These are phyloP conservation scores for Domatiomyces globalis DNA, from an alignment of 2,329 filamentous ascomycete species.

Conservation along the genomic window DNA sequence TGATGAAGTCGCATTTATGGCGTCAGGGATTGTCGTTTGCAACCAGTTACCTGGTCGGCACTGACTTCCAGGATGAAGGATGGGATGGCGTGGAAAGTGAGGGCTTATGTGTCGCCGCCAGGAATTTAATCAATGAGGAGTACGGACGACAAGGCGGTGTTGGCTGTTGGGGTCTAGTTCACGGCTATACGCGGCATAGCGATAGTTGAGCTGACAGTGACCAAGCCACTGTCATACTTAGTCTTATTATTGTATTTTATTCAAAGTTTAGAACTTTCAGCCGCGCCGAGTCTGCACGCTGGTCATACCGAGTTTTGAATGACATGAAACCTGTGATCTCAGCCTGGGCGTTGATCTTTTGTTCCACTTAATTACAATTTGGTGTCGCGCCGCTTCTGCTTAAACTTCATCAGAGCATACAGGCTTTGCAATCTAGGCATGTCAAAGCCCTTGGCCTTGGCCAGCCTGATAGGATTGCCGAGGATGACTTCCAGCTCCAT, in stretches of 20 bases:
- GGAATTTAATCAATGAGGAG: conserved; percentile 2
- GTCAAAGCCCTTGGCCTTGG: conserved; percentile 46
- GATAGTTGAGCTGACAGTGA: background rate
- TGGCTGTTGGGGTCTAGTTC: background rate
- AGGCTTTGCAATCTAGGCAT: conserved; percentile 53
- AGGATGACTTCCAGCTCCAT: conserved; percentile 61
- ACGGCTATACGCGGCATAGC: background rate
- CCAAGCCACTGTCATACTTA: too few species aligned
- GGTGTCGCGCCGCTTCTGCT: conserved; percentile 40
- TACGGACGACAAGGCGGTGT: background rate
- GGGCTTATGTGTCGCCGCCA: conserved; percentile 4
- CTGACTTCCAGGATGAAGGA: conserved; percentile 5
- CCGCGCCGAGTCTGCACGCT: too few species aligned
- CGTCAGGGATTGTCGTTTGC: conserved; percentile 1
- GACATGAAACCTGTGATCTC: too few species aligned
- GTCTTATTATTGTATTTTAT: too few species aligned
- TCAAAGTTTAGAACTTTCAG: too few species aligned
- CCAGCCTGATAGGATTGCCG: conserved; percentile 55
- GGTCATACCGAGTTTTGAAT: too few species aligned
- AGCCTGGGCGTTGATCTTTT: background rate
- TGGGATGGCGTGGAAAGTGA: conserved; percentile 8
- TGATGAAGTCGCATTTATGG: background rate
- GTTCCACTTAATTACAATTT: background rate
- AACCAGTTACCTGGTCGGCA: conserved; percentile 1
- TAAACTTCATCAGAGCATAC: conserved; percentile 51